These are phyloP conservation scores for Tetradesmus obliquus DNA, from an alignment of 139 green algal species.

Conservation along the genomic window DNA sequence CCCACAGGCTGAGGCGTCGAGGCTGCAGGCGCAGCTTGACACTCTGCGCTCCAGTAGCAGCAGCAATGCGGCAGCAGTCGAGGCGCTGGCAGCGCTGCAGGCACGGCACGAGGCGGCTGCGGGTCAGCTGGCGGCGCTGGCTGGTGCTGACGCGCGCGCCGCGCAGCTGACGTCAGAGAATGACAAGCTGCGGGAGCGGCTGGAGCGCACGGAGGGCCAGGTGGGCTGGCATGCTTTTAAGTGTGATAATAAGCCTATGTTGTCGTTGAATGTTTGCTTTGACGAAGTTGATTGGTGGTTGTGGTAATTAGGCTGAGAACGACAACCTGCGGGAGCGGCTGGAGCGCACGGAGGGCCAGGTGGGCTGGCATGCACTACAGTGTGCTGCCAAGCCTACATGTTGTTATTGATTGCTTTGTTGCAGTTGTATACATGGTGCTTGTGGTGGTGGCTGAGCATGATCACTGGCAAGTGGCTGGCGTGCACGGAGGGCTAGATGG, in stretches of 20 bases:
- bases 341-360: conserved; percentile 38
- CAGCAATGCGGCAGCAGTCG: background rate
- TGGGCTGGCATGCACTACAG: background rate
- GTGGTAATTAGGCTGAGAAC: background rate
- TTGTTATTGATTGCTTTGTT: too few relatives aligned
- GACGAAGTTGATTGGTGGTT: too few relatives aligned
- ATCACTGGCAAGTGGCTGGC: too few relatives aligned
- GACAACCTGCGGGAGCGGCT: conserved; percentile 23
- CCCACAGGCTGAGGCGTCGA: conserved; percentile 25
- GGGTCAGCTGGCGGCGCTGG: conserved; percentile 23
- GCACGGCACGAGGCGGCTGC: background rate
- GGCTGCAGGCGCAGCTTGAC: conserved; percentile 1
- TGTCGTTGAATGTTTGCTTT: too few relatives aligned
- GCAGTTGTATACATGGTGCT: too few relatives aligned
- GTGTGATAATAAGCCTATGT: too few relatives aligned
- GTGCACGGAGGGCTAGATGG: too few relatives aligned
- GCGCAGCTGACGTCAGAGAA: conserved; percentile 26
- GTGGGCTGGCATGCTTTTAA: background rate
- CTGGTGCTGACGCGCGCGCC: background rate
- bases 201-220: conserved; percentile 42
- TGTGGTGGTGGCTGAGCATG: too few relatives aligned
- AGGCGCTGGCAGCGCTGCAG: background rate
- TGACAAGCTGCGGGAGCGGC: conserved; percentile 15
- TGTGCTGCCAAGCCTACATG: background rate
- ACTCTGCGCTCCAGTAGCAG: conserved; percentile 14